Conservation (phyloP, 2,329 filamentous ascomycete genomes). For the Cytospora piceicola region DNA sequence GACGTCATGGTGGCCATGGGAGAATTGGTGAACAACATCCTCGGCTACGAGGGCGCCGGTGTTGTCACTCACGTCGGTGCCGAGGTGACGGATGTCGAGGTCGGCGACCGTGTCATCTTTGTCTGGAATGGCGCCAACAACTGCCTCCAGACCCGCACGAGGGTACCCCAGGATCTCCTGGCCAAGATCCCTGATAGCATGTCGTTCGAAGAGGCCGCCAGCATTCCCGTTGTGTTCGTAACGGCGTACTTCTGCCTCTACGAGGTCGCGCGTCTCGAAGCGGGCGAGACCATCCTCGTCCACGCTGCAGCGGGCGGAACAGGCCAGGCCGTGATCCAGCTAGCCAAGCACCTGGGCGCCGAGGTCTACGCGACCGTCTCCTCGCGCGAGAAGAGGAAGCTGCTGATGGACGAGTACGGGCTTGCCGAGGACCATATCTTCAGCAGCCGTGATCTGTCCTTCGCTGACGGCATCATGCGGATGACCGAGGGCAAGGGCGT, state of each 20-base stretch:
- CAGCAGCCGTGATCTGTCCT: conserved; percentile 36
- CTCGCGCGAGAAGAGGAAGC: conserved; percentile 36
- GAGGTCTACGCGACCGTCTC: conserved; percentile 41
- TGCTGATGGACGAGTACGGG: conserved; percentile 37
- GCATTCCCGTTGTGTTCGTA: conserved; percentile 34
- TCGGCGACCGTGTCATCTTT: conserved; percentile 25
- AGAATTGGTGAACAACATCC: conserved; percentile 32
- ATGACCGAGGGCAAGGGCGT: conserved; percentile 26
- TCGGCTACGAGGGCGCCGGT: conserved; percentile 21
- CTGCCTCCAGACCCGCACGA: conserved; percentile 24
- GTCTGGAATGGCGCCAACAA: conserved; percentile 24
- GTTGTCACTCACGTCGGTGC: conserved; percentile 18
- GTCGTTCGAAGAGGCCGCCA: conserved; percentile 14
- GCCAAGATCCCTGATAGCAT: no score
- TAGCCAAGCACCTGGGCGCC: conserved; percentile 31
- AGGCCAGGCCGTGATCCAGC: conserved; percentile 26
- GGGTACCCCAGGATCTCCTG: conserved; percentile 1
- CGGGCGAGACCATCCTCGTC: conserved; percentile 35
- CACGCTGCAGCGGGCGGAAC: conserved; percentile 34
- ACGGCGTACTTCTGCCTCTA: conserved; percentile 37
- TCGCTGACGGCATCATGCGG: conserved; percentile 35
- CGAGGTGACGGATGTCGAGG: conserved; percentile 17
- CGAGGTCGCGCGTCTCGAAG: conserved; percentile 32
- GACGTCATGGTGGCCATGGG: conserved; percentile 45
- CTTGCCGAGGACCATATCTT: conserved; percentile 40